These are phyloP conservation scores for Heritiera littoralis DNA, from an alignment of 345 rosid species.

Conservation along the genomic window DNA sequence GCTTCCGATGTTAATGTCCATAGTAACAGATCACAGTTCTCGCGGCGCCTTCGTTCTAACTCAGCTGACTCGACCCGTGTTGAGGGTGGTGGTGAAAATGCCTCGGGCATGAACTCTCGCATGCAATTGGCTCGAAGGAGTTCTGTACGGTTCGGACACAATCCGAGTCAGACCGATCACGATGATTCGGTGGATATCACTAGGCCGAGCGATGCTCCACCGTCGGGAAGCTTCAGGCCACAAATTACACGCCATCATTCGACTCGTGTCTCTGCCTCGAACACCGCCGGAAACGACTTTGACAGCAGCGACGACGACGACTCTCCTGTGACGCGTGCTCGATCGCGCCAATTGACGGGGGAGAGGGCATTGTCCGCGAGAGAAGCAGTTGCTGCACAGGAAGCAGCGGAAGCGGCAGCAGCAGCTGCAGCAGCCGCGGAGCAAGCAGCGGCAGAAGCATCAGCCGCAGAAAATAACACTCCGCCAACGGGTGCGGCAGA, in stretches of 20 bases:
- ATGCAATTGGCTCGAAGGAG: constrained; percentile 14
- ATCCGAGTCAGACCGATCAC: constrained; percentile 21
- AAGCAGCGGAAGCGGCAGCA: constrained; percentile 61
- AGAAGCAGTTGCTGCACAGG: constrained; percentile 79
- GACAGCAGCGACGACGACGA: constrained; percentile 34
- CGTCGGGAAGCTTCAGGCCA: constrained; percentile 45
- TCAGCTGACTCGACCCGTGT: constrained; percentile 27
- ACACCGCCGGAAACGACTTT: constrained; percentile 26
- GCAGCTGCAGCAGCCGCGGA: constrained; percentile 37
- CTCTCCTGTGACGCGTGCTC: constrained; percentile 35
- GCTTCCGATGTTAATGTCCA: constrained; percentile 55
- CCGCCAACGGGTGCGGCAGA: constrained; percentile 18
- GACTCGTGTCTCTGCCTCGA: constrained; percentile 24
- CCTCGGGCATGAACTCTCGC: background rate
- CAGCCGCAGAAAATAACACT: background rate
- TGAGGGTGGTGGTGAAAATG: constrained; percentile 27
- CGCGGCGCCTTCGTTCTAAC: constrained; percentile 43
- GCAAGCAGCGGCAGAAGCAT: constrained; percentile 23
- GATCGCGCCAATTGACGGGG: constrained; percentile 38
- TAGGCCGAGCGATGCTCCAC: constrained; percentile 33
- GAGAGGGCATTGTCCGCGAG: constrained; percentile 77
- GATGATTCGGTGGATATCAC: constrained; percentile 31
- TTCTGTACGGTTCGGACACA: constrained; percentile 37
- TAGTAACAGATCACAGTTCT: constrained; percentile 40
- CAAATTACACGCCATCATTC: constrained; percentile 57